A percentile compares a stretch with the other conserved stretches of the same genome.
Conservation (phyloP, 495 filamentous ascomycete genomes). For the Thermochaetoides thermophila region DNA sequence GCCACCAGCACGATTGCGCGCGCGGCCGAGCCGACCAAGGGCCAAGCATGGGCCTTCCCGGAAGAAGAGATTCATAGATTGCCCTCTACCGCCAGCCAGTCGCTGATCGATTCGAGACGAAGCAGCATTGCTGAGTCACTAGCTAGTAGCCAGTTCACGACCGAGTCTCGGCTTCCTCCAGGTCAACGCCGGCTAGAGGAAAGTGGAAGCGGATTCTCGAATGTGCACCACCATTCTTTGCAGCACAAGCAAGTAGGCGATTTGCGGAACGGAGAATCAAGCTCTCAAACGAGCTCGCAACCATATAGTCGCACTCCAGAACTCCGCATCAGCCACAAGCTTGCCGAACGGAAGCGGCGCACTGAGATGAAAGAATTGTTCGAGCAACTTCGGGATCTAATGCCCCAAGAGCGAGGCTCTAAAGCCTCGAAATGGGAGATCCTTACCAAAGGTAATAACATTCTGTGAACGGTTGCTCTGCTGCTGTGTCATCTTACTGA, state of each 20-base stretch:
- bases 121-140: conserved; percentile 62
- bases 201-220: conserved; percentile 26
- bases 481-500: not conserved
- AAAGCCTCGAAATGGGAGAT: conserved; percentile 99
- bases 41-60: conserved; percentile 71
- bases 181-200: conserved; percentile 55
- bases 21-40: conserved; percentile 65
- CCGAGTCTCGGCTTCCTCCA: conserved; percentile 51
- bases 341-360: conserved; percentile 87
- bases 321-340: conserved; percentile 86
- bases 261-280: conserved; percentile 43
- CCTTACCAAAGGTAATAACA: conserved; percentile 67
- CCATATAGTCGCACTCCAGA: conserved; percentile 93
- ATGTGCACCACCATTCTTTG: conserved; percentile 58
- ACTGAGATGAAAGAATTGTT: conserved; percentile 98
- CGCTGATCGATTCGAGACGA: conserved; percentile 49
- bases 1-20: conserved; percentile 64
- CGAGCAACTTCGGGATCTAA: conserved; percentile 64
- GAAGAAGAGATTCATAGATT: conserved; percentile 48
- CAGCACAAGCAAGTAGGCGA: conserved; percentile 58
- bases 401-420: conserved; percentile 74
- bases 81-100: conserved; percentile 33
- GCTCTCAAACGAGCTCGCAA: conserved; percentile 42
- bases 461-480: not conserved
- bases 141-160: conserved; percentile 57